A percentile compares a stretch with the other conserved stretches of the same genome.
These are phyloP conservation scores for Fusarium longipes DNA, from an alignment of 2,329 filamentous ascomycete genomes.

Conservation along the genomic window DNA sequence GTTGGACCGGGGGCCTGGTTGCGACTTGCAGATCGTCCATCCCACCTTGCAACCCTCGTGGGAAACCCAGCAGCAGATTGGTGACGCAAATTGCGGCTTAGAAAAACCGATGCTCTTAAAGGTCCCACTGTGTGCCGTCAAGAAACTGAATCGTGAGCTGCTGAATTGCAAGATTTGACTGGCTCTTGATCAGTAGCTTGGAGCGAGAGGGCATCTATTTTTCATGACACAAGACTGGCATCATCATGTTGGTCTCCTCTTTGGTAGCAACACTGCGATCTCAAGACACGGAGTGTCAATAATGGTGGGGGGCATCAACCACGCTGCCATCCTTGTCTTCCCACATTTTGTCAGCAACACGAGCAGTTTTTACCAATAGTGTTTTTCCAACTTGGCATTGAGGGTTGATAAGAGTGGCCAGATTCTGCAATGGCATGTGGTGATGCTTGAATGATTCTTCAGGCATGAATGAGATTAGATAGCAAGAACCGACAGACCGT, in stretches of 20 bases:
- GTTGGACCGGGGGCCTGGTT: slow-evolving; percentile 41
- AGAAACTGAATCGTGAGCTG: slow-evolving; percentile 15
- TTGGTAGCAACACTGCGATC: slow-evolving; percentile 33
- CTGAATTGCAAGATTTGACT: slow-evolving; percentile 17
- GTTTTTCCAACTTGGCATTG: neutral
- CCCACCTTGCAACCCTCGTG: slow-evolving; percentile 40
- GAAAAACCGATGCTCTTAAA: slow-evolving; percentile 6
- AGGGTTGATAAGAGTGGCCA: neutral
- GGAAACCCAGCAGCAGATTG: slow-evolving; percentile 29
- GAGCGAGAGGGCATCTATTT: slow-evolving; percentile 18
- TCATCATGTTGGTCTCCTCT: slow-evolving; percentile 38
- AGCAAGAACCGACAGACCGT: no score
- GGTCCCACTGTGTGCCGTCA: slow-evolving; percentile 17
- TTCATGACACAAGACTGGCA: slow-evolving; percentile 47
- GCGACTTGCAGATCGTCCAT: slow-evolving; percentile 46
- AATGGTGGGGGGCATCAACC: slow-evolving; percentile 39
- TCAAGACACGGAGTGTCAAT: slow-evolving; percentile 38
- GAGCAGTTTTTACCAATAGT: slow-evolving; percentile 8
- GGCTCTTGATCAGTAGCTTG: slow-evolving; percentile 24
- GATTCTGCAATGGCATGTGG: neutral
- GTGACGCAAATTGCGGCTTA: slow-evolving; percentile 42
- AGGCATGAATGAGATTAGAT: no score
- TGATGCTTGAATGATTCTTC: neutral
- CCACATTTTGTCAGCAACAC: slow-evolving; percentile 21
- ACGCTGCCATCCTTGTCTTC: slow-evolving; percentile 37